Conservation (phyloP, 768 basidiomycete genomes). For the Hygrophorus pudorinus region DNA sequence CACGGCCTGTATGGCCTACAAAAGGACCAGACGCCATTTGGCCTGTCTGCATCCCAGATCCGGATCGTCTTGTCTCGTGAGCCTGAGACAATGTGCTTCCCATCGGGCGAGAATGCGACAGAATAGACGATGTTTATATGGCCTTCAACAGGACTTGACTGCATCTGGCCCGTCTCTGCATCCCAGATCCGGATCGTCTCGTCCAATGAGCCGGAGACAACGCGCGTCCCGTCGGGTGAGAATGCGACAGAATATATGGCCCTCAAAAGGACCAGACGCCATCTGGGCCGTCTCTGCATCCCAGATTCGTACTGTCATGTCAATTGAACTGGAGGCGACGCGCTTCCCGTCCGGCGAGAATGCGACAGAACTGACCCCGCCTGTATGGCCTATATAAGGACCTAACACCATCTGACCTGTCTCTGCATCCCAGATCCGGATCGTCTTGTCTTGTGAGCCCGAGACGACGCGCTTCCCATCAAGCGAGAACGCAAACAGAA, state of each 20-base stretch:
- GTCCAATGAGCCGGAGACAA: constrained; percentile 12
- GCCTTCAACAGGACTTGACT: constrained; percentile 2
- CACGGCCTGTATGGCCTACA: not conserved
- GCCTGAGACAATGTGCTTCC: constrained; percentile 40
- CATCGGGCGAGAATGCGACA: constrained; percentile 39
- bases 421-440: constrained; percentile 1
- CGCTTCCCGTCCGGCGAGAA: too few relatives aligned
- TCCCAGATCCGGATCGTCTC: constrained; percentile 12
- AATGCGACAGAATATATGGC: constrained; percentile 7
- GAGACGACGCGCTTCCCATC: constrained; percentile 4
- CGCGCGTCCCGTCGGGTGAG: constrained; percentile 9
- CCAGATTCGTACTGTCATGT: too few relatives aligned
- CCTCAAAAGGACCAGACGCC: not conserved
- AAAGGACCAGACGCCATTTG: not conserved
- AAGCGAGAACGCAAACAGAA: constrained; percentile 11
- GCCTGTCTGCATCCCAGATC: constrained; percentile 12
- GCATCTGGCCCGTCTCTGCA: constrained; percentile 2
- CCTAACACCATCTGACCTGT: not conserved
- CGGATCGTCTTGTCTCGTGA: constrained; percentile 41
- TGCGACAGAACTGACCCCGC: too few relatives aligned
- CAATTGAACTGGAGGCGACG: too few relatives aligned
- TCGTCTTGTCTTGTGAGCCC: not conserved
- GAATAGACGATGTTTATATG: constrained; percentile 9
- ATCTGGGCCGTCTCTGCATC: too few relatives aligned
- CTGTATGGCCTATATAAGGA: constrained; percentile 8